Conservation (phyloP, 108 stramenopile species). For the Pseudonitzschia pungens region DNA sequence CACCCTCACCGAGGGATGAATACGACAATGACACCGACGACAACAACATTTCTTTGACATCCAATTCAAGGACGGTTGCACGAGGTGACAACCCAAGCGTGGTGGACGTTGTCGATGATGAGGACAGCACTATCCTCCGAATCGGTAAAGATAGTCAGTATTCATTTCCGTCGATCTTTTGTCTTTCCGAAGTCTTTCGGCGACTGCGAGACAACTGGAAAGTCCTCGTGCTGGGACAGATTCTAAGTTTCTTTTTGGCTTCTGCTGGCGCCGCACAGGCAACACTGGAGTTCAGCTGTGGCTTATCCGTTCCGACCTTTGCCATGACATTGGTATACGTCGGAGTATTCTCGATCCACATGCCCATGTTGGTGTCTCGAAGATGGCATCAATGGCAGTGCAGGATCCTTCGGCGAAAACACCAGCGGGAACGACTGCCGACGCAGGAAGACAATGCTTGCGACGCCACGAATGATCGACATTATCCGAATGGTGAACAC, state of each 20-base stretch:
- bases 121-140: too few species aligned
- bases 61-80: too few species aligned
- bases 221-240: constrained; percentile 56
- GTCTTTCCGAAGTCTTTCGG: not conserved
- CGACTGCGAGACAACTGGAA: constrained; percentile 33
- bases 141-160: not conserved
- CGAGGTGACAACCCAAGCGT: too few species aligned
- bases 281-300: constrained; percentile 48
- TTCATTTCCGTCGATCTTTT: not conserved
- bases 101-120: too few species aligned
- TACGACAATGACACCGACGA: too few species aligned
- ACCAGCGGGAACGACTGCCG: not conserved
- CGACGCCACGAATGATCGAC: not conserved
- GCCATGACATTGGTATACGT: constrained; percentile 52
- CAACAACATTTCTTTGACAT: too few species aligned
- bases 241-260: constrained; percentile 51
- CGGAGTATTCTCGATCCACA: constrained; percentile 35
- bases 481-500: too few species aligned
- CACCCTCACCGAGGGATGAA: too few species aligned
- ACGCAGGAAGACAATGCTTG: not conserved
- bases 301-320: constrained; percentile 46
- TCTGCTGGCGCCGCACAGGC: constrained; percentile 60
- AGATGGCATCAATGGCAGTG: constrained; percentile 20
- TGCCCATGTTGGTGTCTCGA: not conserved
- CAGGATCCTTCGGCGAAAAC: not conserved